These are phyloP conservation scores for Trametopsis cervina DNA, from an alignment of 768 basidiomycete species.

Conservation along the genomic window DNA sequence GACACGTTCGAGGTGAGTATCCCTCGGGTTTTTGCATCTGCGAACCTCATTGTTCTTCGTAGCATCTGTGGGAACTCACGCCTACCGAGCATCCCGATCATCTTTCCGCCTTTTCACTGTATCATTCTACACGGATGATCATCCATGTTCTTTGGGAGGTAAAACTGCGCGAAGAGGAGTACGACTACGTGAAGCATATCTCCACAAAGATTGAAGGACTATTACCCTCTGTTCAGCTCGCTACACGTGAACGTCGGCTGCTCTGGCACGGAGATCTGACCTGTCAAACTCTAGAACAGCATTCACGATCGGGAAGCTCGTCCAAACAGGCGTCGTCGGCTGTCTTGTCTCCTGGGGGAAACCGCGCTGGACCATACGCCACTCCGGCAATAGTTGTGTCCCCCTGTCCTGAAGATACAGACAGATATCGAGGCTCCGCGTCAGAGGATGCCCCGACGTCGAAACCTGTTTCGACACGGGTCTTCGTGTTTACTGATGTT, in stretches of 20 bases:
- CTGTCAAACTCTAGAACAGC: neutral
- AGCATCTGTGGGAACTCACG: constrained; percentile 69
- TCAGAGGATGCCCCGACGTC: neutral
- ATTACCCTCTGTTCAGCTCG: constrained; percentile 45
- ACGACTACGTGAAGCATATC: constrained; percentile 63
- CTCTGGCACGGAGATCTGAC: constrained; percentile 39
- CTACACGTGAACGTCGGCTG: constrained; percentile 67
- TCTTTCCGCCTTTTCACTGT: constrained; percentile 54
- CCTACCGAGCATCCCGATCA: constrained; percentile 67
- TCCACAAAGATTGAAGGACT: constrained; percentile 54
- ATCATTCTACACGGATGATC: constrained; percentile 61
- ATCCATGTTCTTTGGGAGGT: constrained; percentile 81
- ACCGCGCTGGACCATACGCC: neutral
- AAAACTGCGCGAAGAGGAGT: constrained; percentile 80
- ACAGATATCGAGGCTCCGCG: neutral
- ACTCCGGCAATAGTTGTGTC: constrained; percentile 9
- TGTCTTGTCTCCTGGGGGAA: neutral
- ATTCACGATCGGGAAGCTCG: neutral
- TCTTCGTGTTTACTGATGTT: constrained; percentile 63
- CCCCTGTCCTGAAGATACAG: constrained; percentile 10
- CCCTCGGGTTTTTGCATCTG: neutral
- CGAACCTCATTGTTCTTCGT: constrained; percentile 5
- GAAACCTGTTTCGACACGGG: constrained; percentile 20
- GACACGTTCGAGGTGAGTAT: constrained; percentile 65
- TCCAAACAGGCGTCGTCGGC: neutral